These are phyloP conservation scores for Eutrema salsugineum DNA, from an alignment of 441 rosid species.

Conservation along the genomic window DNA sequence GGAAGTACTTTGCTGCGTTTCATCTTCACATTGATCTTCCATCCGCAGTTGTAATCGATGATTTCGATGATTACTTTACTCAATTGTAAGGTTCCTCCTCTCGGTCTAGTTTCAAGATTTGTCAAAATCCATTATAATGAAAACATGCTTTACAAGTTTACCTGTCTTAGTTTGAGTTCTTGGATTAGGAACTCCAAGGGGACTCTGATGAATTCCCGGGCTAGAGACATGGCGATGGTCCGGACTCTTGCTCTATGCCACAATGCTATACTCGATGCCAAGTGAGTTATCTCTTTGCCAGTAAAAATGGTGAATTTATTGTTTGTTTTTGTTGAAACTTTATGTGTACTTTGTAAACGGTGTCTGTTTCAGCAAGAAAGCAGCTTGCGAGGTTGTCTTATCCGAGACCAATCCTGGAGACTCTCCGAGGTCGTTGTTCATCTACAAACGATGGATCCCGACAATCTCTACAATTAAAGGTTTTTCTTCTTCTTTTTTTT, in stretches of 20 bases:
- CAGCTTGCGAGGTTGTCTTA: constrained; percentile 50
- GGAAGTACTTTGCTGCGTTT: constrained; percentile 85
- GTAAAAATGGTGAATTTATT: not conserved
- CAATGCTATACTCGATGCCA: constrained; percentile 62
- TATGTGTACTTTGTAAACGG: not conserved
- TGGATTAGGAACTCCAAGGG: constrained; percentile 50
- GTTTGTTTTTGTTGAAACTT: not conserved
- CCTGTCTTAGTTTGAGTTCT: not conserved
- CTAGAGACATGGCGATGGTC: constrained; percentile 82
- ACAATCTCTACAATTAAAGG: constrained; percentile 62
- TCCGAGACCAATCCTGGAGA: constrained; percentile 76
- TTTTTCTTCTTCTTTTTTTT: not conserved
- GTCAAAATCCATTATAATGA: not conserved
- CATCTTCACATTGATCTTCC: constrained; percentile 61
- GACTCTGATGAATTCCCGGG: constrained; percentile 63
- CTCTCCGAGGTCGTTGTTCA: constrained; percentile 60
- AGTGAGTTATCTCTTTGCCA: constrained; percentile 37
- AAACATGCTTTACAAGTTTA: not conserved
- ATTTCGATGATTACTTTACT: constrained; percentile 68
- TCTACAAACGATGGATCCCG: constrained; percentile 76
- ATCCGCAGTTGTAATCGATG: constrained; percentile 56
- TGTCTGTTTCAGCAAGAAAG: constrained; percentile 38
- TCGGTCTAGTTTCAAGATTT: not conserved
- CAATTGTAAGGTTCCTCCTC: constrained; percentile 43
- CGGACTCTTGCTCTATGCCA: constrained; percentile 70